These are phyloP conservation scores for Ogataea degrootiae DNA, from an alignment of 805 yeast genomes.

Conservation along the genomic window DNA sequence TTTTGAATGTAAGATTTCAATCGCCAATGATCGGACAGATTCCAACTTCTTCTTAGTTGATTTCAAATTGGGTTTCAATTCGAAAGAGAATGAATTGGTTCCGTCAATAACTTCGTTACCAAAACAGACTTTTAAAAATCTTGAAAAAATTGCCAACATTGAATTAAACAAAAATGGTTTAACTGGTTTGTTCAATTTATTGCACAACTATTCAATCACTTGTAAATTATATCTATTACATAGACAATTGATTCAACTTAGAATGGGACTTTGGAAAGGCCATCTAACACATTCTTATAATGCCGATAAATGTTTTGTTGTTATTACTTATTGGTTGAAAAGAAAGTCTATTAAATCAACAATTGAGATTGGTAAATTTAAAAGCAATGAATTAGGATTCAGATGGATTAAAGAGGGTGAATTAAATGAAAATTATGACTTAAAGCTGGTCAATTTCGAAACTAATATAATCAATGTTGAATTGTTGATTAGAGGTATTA, in stretches of 20 bases:
- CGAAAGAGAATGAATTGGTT: conserved; percentile 30
- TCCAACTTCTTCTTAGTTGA: conserved; percentile 78
- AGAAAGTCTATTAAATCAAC: conserved; percentile 46
- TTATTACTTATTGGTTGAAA: conserved; percentile 62
- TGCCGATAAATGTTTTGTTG: conserved; percentile 48
- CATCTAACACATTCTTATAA: conserved; percentile 54
- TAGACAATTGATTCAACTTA: conserved; percentile 48
- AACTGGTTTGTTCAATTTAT: conserved; percentile 47
- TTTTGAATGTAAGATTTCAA: conserved; percentile 74
- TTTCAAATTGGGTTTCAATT: conserved; percentile 58
- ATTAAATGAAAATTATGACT: conserved; percentile 15
- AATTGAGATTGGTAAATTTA: conserved; percentile 56
- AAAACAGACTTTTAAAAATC: conserved; percentile 30
- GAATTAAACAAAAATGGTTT: conserved; percentile 44
- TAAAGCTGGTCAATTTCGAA: conserved; percentile 31
- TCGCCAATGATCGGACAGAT: conserved; percentile 50
- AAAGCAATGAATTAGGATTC: conserved; percentile 43
- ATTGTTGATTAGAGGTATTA: conserved; percentile 32
- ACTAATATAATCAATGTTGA: conserved; percentile 35
- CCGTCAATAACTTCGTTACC: conserved; percentile 28
- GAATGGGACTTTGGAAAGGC: conserved; percentile 53
- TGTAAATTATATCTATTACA: conserved; percentile 60
- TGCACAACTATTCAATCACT: conserved; percentile 57
- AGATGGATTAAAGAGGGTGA: conserved; percentile 61
- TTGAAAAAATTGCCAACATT: conserved; percentile 55